Evolutionary conservation across 1,284 basidiomycete species (phyloP), one percentile per base, ranked within the genome.

Genomic region (Tranzscheliella williamsii): DNA sequence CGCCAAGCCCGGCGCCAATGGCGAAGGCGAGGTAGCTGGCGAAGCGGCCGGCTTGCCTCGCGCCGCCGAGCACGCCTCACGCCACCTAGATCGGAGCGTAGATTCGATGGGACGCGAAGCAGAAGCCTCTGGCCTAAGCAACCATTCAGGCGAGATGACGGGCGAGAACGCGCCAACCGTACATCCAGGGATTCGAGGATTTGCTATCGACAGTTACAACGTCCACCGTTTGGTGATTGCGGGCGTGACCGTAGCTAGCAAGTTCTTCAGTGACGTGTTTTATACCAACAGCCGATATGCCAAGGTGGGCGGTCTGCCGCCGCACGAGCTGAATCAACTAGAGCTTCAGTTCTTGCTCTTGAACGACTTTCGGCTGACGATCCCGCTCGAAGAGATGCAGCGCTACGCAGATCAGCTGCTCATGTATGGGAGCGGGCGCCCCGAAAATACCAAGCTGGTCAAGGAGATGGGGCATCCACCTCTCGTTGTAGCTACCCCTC

Each of bases 201-300:
- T 98, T 73, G 89, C 93, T 16, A 96, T 98, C 75, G 94, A 98
- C 80, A 90, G 89, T 52, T 98, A 87, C 81, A 98, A 98, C 74
- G 89, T 98, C 21, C 94, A 98, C 79, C 85, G 91, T 24, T 81
- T 98, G 35, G 89, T 98, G 71, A 97, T 98, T 65, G 93, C 94
- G 1, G 94, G 94, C 4, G 89, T 98, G 21, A 97, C 94, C 3
- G 94, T 98, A 8, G 93, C 94, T 16, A 92, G 89, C 82, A 98
- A 98, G 79, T 98, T 98, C 79, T 97, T 97, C 78, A 91, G 89
- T 53, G 94, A 98, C 78, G 92, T 98, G 9, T 98, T 98, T 75
- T 97, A 98, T 80, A 97, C 94, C n/a, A 98, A 98, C 75, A 96
- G 93, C 23, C 84, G 94, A 27, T 98, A 98, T 78, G 94, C 94